A percentile compares a stretch with the other conserved stretches of the same genome.
Evolutionary conservation across 352 stramenopile species (phyloP).

Genomic region (Globisporangium paddicum): DNA sequence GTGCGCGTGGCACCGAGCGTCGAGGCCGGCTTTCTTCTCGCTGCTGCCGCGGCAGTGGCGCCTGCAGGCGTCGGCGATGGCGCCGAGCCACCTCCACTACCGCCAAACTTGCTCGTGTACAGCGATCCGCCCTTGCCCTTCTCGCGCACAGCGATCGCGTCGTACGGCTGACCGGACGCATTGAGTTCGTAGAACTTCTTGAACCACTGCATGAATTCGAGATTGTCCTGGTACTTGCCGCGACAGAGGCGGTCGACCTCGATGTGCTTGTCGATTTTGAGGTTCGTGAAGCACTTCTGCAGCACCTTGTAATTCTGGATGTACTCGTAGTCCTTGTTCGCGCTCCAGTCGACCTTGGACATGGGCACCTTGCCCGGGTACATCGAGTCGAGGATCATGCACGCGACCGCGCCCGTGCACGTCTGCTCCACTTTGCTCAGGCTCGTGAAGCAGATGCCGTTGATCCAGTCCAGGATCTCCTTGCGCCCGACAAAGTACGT

Average conservation of each 20-base stretch:
- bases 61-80: slow-evolving; percentile 22
- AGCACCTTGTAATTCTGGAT: slow-evolving; percentile 99
- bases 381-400: slow-evolving; percentile 96
- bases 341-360: slow-evolving; percentile 96
- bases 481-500: slow-evolving; percentile 97
- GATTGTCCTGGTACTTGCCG: slow-evolving; percentile 99
- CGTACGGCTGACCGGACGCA: slow-evolving; percentile 88
- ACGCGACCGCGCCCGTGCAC: slow-evolving; percentile 94
- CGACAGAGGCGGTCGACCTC: slow-evolving; percentile 98
- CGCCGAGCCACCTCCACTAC: slow-evolving; percentile 12
- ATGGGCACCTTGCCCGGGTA: slow-evolving; percentile 95
- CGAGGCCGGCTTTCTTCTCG: slow-evolving; percentile 36
- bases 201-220: slow-evolving; percentile 99
- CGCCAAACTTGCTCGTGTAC: slow-evolving; percentile 72
- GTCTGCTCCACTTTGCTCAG: slow-evolving; percentile 98
- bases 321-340: slow-evolving; percentile 98
- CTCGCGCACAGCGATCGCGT: slow-evolving; percentile 88
- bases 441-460: slow-evolving; percentile 92
- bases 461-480: slow-evolving; percentile 99
- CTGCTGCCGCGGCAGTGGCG: slow-evolving; percentile 16
- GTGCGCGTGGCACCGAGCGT: slow-evolving; percentile 21
- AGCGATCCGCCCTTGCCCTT: slow-evolving; percentile 93
- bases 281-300: slow-evolving; percentile 95
- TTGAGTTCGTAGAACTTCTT: slow-evolving; percentile 93
- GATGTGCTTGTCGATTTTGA: slow-evolving; percentile 95